Base-by-base conservation (phyloP, 2,329 filamentous ascomycete species). In the Penicillium sp. region DNA sequence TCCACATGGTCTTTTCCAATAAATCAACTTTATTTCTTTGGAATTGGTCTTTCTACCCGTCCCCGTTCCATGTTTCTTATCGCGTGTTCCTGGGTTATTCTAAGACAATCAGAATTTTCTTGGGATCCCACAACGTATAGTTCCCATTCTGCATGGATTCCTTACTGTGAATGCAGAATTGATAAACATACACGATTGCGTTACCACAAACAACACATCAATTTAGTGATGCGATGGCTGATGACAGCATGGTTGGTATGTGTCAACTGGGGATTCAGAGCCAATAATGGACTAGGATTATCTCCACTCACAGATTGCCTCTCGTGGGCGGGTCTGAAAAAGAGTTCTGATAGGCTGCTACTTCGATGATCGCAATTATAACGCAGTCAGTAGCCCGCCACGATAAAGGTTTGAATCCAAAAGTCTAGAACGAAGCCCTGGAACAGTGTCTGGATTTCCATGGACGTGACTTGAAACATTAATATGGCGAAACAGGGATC, bases 11-110 rank as follows among this genome's bases (percentile, higher is more conserved):
- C 7, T 11, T 42, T 32, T 42, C 9, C 26, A 20, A 20, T 32
- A 16, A 20, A 35, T 20, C 31, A 14, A 10, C 22, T 43, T 37
- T 43, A 8, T 18, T 37, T 20, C n/a, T n/a, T 18, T 50, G 44
- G 37, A 24, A 35, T 20, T n/a, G 29, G n/a, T n/a, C 29, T 6
- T 48, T 53, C n/a, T 50, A 40, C 37, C 51, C 51, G 51, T 18
- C 11, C 2, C 4, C 5, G 45, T 49, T 37, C 52, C 51, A 35
- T 54, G 51, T 34, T 49, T 34, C 16, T 6, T 5, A 35, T 32
- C n/a, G 20, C 29, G 11, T 11, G 44, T 48, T 43, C 45, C 52
- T 49, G 44, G n/a, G 16, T 20, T 22, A 13, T 51, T 8, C 7
- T 13, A 44, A 39, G 47, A 39, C 29, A 20, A 32, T 18, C 42